phyloP scores from a whole-genome alignment of 306 rosid genomes.

The Delonix regia region DNA sequence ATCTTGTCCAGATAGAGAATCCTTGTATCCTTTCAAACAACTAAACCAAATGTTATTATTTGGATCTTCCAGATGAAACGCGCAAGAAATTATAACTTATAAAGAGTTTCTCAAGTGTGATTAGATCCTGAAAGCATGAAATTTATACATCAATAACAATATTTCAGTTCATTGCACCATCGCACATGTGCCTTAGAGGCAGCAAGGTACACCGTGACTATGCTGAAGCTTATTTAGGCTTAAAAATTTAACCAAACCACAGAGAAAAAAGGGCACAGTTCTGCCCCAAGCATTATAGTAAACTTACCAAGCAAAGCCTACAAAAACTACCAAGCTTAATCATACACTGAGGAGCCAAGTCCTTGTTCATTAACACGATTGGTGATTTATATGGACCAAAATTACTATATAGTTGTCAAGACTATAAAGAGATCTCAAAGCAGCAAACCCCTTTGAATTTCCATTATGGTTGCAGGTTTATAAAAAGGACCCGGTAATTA shows the following conservation, averaged over 20 bases:
- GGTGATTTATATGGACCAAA: neutral
- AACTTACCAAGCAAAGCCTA: constrained; percentile 20
- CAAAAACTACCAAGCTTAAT: constrained; percentile 1
- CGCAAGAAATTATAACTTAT: neutral
- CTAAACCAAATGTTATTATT: neutral
- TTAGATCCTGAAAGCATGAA: constrained; percentile 5
- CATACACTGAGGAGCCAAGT: constrained; percentile 2
- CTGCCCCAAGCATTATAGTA: constrained; percentile 1
- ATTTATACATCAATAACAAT: neutral
- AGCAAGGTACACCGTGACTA: neutral
- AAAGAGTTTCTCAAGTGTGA: neutral
- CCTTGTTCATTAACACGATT: neutral
- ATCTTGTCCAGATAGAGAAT: neutral
- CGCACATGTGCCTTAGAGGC: neutral
- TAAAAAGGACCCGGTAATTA: constrained; percentile 1
- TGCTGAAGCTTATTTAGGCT: constrained; percentile 15
- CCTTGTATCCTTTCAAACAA: neutral
- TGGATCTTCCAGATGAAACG: neutral
- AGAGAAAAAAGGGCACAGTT: constrained; percentile 3
- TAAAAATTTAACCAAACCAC: neutral
- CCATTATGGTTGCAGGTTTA: constrained; percentile 11
- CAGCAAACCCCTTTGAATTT: constrained; percentile 18
- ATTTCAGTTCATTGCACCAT: neutral
- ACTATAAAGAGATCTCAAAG: neutral
- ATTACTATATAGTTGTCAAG: neutral